phyloP scores from a whole-genome alignment of 805 yeast species.

The Yarrowia bubula region DNA sequence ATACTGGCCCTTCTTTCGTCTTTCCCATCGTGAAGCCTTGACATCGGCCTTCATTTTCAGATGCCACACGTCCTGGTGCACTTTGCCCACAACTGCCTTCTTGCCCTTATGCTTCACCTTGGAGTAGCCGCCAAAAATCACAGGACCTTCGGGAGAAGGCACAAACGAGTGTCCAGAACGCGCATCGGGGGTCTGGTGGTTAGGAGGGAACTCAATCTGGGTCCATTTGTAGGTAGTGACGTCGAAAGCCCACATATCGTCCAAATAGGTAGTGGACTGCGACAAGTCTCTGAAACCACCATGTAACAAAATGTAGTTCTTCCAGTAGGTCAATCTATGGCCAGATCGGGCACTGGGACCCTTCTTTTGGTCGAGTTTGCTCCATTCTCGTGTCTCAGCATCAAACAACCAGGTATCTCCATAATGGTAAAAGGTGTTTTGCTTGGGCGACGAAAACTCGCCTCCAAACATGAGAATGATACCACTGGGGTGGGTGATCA shows the following conservation, averaged over 20 bases:
- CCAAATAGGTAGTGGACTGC: constrained; percentile 72
- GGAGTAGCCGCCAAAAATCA: constrained; percentile 89
- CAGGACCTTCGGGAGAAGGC: constrained; percentile 74
- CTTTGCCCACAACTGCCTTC: constrained; percentile 88
- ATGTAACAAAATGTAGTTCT: constrained; percentile 75
- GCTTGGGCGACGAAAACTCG: constrained; percentile 95
- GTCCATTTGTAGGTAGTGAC: constrained; percentile 86
- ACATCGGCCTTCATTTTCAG: constrained; percentile 84
- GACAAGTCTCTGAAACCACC: constrained; percentile 96
- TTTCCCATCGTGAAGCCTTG: constrained; percentile 76
- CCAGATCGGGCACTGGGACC: constrained; percentile 86
- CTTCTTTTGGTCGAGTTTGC: constrained; percentile 70
- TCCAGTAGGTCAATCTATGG: constrained; percentile 87
- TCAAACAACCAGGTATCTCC: constrained; percentile 96
- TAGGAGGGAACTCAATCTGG: constrained; percentile 81
- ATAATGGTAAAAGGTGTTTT: constrained; percentile 90
- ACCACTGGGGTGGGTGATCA: constrained; percentile 92
- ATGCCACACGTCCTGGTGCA: constrained; percentile 80
- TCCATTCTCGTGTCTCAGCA: constrained; percentile 82
- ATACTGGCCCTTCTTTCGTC: constrained; percentile 84
- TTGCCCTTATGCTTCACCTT: constrained; percentile 80
- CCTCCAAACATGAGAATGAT: constrained; percentile 88
- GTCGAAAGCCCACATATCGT: constrained; percentile 92
- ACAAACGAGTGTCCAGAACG: constrained; percentile 90
- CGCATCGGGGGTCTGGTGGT: constrained; percentile 80